Evolutionary conservation across 2,329 filamentous ascomycete species (phyloP), one percentile per base, ranked within the genome.

Genomic region (Clonostachys chloroleuca): DNA sequence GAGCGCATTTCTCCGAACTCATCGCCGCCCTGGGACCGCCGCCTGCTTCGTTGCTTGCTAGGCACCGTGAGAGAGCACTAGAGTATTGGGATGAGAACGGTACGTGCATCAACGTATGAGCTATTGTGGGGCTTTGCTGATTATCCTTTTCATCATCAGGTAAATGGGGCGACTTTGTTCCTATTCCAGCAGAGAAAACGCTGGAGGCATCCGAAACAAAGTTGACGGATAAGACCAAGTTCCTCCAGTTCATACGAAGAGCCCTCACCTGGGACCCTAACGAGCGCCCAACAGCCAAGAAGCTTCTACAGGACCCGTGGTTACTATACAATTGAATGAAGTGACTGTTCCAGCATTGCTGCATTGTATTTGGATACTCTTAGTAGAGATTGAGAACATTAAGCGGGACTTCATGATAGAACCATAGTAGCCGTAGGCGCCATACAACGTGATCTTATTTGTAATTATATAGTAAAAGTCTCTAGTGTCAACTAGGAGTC

Each of bases 271-370:
- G 59, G 57, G 42, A 47, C 8, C 56, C 58, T 0, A 34, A 52
- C 10, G 36, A 49, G 6, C 51, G 57, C 1, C 57, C 58, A 12
- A 58, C 56, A 2, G 57, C 57, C 2, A 58, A 47, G 39, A 48
- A 59, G 14, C 41, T 58, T 13, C 34, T 60, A 4, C 48, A 51
- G 40, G 55, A 60, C 34, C 56, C 53, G 12, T 61, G 58, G 57
- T 34, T 59, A 3, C 3, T 20, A 8, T 16, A 42, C 10, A 10
- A 10, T 24, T 20, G 40, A 42, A 42, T 42, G 20, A 14, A 13
- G 5, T 24, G 40, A 3, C 24, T 30, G 6, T 24, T 30, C 8
- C 24, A 30, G 4, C 24, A 10, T 30, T 24, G 24, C 24, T 30
- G 5, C 3, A 30, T 10, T 30, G 10, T 30, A 4, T 30, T 30